Percentiles rank a stretch among this genome's conserved stretches.
phyloP scores from a whole-genome alignment of 345 rosid species.

The Salix viminalis region DNA sequence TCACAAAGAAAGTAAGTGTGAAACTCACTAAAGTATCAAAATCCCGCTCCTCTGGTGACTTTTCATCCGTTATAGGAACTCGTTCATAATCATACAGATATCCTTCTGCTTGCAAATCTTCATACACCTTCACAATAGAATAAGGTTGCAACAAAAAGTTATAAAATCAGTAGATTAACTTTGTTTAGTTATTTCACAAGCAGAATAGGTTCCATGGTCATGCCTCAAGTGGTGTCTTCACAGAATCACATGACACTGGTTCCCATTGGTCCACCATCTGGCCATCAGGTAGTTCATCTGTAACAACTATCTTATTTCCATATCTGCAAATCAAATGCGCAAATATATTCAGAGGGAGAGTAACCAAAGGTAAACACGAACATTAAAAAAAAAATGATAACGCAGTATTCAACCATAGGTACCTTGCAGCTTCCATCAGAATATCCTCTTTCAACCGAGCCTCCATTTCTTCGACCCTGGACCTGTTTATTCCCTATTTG shows the following conservation, averaged over 20 bases:
- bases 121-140: conserved; percentile 56
- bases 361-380: conserved; percentile 1
- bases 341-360: conserved; percentile 13
- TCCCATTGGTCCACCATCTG: conserved; percentile 99
- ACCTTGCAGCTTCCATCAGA: conserved; percentile 87
- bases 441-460: conserved; percentile 87
- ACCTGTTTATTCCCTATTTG: conserved; percentile 79
- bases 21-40: conserved; percentile 80
- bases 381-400: not conserved
- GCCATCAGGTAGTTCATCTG: conserved; percentile 97
- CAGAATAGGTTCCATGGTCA: conserved; percentile 16
- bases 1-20: not conserved
- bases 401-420: conserved; percentile 8
- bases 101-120: conserved; percentile 81
- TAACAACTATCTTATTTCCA: conserved; percentile 96
- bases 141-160: conserved; percentile 15
- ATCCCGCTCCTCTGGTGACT: conserved; percentile 88
- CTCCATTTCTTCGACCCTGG: conserved; percentile 95
- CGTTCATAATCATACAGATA: conserved; percentile 89
- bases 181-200: conserved; percentile 2
- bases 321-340: conserved; percentile 54
- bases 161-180: conserved; percentile 15
- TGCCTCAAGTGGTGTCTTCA: conserved; percentile 94
- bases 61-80: conserved; percentile 95
- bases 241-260: conserved; percentile 74